Conservation (phyloP, 1,284 basidiomycete genomes). For the Neonothopanus nambi region DNA sequence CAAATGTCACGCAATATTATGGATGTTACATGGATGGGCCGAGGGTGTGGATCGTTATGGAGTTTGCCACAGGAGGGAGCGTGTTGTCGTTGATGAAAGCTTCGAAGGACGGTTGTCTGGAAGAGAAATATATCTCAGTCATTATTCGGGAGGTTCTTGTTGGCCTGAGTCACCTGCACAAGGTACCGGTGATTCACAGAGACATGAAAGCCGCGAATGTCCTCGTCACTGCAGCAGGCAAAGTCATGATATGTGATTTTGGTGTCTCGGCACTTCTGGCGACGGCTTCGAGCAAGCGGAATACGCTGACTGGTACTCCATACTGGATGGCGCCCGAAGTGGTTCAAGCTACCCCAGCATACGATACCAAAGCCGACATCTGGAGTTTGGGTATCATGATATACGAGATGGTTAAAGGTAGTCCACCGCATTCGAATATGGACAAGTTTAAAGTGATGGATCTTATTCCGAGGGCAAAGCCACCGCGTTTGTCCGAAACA, state of each 20-base stretch:
- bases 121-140: constrained; percentile 88
- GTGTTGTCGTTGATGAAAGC: constrained; percentile 88
- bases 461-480: constrained; percentile 86
- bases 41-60: constrained; percentile 99
- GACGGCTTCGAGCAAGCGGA: constrained; percentile 86
- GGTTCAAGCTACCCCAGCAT: constrained; percentile 82
- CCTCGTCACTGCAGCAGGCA: constrained; percentile 83
- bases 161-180: constrained; percentile 88
- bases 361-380: constrained; percentile 95
- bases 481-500: constrained; percentile 77
- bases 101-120: constrained; percentile 79
- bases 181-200: constrained; percentile 92
- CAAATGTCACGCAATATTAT: constrained; percentile 95
- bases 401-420: constrained; percentile 95
- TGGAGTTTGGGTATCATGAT: constrained; percentile 96
- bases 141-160: constrained; percentile 90
- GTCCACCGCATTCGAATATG: constrained; percentile 85
- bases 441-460: constrained; percentile 90
- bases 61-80: constrained; percentile 94
- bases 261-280: constrained; percentile 93
- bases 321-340: constrained; percentile 99
- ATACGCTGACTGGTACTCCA: constrained; percentile 94
- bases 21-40: constrained; percentile 95
- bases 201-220: constrained; percentile 98
- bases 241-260: constrained; percentile 95